Evolutionary conservation across 768 basidiomycete genomes (phyloP).

Genomic region (Trametes sanguinea): DNA sequence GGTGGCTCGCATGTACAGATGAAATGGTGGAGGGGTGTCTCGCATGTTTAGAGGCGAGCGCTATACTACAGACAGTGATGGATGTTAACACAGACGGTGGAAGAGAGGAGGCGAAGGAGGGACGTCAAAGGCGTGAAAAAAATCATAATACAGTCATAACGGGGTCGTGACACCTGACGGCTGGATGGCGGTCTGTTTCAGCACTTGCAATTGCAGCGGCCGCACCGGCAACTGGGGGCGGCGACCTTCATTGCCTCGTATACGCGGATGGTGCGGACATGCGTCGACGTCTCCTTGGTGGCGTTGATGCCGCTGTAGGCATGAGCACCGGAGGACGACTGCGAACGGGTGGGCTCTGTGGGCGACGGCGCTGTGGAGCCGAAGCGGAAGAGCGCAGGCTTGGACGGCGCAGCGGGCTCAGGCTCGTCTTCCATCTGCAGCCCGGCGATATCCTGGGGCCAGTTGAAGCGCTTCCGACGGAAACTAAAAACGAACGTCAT

Average conservation of each 20-base stretch:
- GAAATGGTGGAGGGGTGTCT: background rate
- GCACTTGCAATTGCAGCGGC: background rate
- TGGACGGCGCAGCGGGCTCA: slow-evolving; percentile 9
- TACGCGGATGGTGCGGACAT: slow-evolving; percentile 28
- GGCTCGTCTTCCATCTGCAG: slow-evolving; percentile 19
- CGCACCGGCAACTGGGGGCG: slow-evolving; percentile 2
- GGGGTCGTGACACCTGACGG: background rate
- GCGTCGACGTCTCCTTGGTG: slow-evolving; percentile 8
- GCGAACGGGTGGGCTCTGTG: slow-evolving; percentile 3
- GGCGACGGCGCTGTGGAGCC: background rate
- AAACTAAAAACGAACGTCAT: slow-evolving; percentile 45
- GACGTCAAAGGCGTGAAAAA: background rate
- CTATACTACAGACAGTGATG: background rate
- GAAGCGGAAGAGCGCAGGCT: slow-evolving; percentile 3
- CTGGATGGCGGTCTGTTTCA: background rate
- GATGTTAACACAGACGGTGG: background rate
- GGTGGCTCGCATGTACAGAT: background rate
- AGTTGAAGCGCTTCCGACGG: slow-evolving; percentile 66
- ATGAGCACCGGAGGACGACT: background rate
- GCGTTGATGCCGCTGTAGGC: slow-evolving; percentile 13
- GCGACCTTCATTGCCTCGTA: slow-evolving; percentile 25
- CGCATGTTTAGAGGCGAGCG: too few relatives aligned
- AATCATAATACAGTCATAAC: slow-evolving; percentile 9
- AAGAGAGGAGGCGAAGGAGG: slow-evolving; percentile 4
- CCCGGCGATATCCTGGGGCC: slow-evolving; percentile 51